Conservation (phyloP, 805 yeast species). For the Jamesozyma hellenica region DNA sequence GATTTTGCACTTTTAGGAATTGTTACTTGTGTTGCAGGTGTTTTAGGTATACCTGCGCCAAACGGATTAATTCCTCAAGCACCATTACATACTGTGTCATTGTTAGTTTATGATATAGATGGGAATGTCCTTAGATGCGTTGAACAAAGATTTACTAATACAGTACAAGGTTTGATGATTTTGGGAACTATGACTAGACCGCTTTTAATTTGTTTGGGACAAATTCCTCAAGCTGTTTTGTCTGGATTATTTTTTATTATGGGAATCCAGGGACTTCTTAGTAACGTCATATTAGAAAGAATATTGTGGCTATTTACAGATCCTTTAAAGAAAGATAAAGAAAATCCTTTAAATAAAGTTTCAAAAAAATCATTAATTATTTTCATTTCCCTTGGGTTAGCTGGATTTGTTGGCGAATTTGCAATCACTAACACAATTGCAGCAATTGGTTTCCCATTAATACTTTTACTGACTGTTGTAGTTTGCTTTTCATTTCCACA, state of each 20-base stretch:
- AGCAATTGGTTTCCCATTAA: conserved; percentile 91
- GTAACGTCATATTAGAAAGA: conserved; percentile 53
- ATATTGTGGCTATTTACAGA: conserved; percentile 58
- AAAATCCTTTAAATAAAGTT: conserved; percentile 27
- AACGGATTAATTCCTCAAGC: conserved; percentile 97
- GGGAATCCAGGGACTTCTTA: conserved; percentile 74
- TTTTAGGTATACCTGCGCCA: conserved; percentile 89
- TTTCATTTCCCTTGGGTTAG: conserved; percentile 47
- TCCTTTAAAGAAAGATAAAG: conserved; percentile 22
- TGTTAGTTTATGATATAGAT: conserved; percentile 38
- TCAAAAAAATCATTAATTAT: conserved; percentile 34
- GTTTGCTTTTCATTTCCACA: conserved; percentile 53
- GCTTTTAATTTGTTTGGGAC: conserved; percentile 63
- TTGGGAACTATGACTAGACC: conserved; percentile 88
- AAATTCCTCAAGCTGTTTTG: conserved; percentile 85
- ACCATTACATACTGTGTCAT: conserved; percentile 77
- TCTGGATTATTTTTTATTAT: conserved; percentile 89
- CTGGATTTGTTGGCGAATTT: conserved; percentile 72
- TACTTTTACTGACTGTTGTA: conserved; percentile 56
- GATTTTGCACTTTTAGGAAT: conserved; percentile 78
- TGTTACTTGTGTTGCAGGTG: conserved; percentile 79
- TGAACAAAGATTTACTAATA: conserved; percentile 82
- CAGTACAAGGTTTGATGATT: conserved; percentile 73
- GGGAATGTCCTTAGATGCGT: conserved; percentile 47
- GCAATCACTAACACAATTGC: conserved; percentile 80